These are phyloP conservation scores for Hsuehochloa calcarea DNA, from an alignment of 176 grass and related monocot genomes.

Conservation along the genomic window DNA sequence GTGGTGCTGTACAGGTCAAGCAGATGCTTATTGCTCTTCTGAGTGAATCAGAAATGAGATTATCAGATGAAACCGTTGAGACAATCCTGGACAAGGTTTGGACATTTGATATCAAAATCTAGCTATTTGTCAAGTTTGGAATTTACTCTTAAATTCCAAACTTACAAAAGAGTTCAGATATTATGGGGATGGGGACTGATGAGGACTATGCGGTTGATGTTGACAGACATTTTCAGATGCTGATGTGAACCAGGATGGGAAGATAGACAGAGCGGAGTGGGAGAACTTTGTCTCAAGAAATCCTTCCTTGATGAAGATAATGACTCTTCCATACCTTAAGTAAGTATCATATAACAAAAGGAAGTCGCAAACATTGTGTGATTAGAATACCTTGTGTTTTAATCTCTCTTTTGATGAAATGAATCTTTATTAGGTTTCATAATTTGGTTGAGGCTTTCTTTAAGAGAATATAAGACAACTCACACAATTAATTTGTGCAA, in stretches of 20 bases:
- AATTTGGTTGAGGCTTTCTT: neutral
- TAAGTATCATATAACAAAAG: constrained; percentile 28
- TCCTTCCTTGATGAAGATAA: constrained; percentile 87
- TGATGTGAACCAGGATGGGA: constrained; percentile 78
- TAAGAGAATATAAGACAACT: neutral
- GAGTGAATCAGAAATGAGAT: constrained; percentile 82
- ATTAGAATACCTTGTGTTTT: neutral
- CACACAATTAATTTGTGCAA: neutral
- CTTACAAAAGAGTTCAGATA: neutral
- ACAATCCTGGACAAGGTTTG: constrained; percentile 81
- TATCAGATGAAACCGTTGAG: constrained; percentile 83
- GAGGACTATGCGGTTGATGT: neutral
- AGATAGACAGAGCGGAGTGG: constrained; percentile 88
- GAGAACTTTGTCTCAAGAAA: constrained; percentile 73
- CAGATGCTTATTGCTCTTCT: constrained; percentile 93
- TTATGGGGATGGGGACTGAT: neutral
- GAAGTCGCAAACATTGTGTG: neutral
- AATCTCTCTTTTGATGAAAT: neutral
- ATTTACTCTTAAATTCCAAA: neutral
- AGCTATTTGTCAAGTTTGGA: neutral
- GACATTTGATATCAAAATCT: constrained; percentile 27
- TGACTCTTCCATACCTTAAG: constrained; percentile 94
- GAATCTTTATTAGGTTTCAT: neutral
- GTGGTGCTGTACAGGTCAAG: constrained; percentile 60
- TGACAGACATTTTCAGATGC: constrained; percentile 78